phyloP scores from a whole-genome alignment of 257 asterid species.

The Plantago elongata region DNA sequence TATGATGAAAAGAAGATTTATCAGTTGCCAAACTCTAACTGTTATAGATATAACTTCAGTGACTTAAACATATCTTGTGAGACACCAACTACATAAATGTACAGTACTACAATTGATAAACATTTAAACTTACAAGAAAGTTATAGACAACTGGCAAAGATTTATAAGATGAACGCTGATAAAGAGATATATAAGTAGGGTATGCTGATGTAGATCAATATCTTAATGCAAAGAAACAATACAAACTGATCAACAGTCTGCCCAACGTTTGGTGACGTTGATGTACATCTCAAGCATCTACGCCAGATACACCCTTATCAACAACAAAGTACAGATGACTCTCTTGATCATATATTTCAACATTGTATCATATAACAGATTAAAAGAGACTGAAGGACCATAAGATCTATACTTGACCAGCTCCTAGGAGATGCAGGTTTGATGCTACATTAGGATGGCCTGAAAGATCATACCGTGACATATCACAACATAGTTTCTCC shows the following conservation, averaged over 20 bases:
- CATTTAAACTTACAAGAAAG: not conserved
- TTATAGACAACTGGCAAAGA: not conserved
- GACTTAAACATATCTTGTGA: not conserved
- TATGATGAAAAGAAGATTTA: conserved; percentile 22
- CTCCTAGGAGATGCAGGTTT: not conserved
- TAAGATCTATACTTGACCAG: not conserved
- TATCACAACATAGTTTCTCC: too few relatives aligned
- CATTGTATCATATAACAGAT: not conserved
- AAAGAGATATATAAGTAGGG: too few relatives aligned
- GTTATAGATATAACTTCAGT: conserved; percentile 1
- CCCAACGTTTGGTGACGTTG: not conserved
- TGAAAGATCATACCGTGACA: not conserved
- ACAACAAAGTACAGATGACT: not conserved
- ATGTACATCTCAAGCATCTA: not conserved
- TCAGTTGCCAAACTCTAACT: not conserved
- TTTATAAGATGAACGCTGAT: too few relatives aligned
- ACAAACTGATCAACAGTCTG: not conserved
- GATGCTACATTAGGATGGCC: too few relatives aligned
- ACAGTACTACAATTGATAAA: not conserved
- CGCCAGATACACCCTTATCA: not conserved
- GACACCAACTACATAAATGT: conserved; percentile 5
- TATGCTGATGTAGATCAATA: not conserved
- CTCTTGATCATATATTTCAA: not conserved
- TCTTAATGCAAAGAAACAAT: not conserved
- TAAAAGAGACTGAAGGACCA: not conserved